Evolutionary conservation across 164 flowering plant genomes (phyloP).

Genomic region (Warburgia ugandensis): DNA sequence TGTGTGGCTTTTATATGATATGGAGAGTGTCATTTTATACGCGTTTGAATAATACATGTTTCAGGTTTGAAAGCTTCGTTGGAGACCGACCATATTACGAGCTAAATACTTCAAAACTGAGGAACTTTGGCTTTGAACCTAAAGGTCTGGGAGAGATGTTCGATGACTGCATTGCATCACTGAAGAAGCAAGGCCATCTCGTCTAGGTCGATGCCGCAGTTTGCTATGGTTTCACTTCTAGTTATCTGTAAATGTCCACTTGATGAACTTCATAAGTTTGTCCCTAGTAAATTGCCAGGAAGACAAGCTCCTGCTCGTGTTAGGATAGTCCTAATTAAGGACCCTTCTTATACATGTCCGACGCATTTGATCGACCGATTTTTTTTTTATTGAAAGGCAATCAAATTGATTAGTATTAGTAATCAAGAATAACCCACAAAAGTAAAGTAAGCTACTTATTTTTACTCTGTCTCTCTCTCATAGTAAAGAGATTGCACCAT

Average conservation of each 20-base stretch:
- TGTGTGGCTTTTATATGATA: too few species aligned
- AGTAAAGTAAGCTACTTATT: too few species aligned
- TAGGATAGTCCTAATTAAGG: neutral
- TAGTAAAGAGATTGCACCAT: too few species aligned
- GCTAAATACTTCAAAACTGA: constrained; percentile 51
- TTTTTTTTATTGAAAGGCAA: too few species aligned
- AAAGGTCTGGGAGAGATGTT: constrained; percentile 77
- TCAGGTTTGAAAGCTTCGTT: constrained; percentile 5
- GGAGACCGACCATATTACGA: constrained; percentile 38
- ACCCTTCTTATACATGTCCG: neutral
- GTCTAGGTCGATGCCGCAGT: neutral
- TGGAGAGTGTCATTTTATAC: too few species aligned
- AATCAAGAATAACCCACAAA: neutral
- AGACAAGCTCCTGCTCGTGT: neutral
- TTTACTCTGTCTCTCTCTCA: constrained; percentile 1
- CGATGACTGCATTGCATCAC: constrained; percentile 67
- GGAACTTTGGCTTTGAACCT: constrained; percentile 64
- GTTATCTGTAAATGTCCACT: neutral
- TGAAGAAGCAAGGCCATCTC: constrained; percentile 51
- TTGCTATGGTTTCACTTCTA: too few species aligned
- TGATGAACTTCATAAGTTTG: too few species aligned
- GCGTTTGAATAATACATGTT: too few species aligned
- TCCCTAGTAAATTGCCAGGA: neutral
- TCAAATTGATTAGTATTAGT: too few species aligned
- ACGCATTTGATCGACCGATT: neutral